These are phyloP conservation scores for Xylaria polymorpha DNA, from an alignment of 2,329 filamentous ascomycete species.

Conservation along the genomic window DNA sequence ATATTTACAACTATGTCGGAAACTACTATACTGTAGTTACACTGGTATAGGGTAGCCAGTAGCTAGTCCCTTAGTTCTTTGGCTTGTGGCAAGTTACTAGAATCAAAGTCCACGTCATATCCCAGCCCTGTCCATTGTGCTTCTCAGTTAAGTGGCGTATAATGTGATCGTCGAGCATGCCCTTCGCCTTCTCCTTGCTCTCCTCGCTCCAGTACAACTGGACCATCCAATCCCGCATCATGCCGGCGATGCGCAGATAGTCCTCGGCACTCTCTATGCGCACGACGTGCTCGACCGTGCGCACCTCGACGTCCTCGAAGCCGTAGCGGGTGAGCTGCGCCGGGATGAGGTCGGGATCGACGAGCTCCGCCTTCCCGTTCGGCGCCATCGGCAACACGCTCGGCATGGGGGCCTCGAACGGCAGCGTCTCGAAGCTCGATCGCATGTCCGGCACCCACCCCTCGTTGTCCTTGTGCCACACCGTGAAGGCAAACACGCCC, in stretches of 20 bases:
- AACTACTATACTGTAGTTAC: no score
- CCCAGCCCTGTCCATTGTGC: conserved; percentile 52
- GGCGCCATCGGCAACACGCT: conserved; percentile 53
- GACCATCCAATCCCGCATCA: conserved; percentile 56
- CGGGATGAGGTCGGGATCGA: conserved; percentile 55
- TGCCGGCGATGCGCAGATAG: conserved; percentile 51
- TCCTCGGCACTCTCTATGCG: conserved; percentile 51
- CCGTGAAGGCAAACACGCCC: conserved; percentile 55
- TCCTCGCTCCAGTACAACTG: conserved; percentile 56
- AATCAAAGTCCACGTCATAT: conserved; percentile 51
- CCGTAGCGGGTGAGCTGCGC: conserved; percentile 52
- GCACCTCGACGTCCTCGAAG: conserved; percentile 55
- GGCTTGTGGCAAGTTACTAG: conserved; percentile 46
- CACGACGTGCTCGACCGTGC: conserved; percentile 46
- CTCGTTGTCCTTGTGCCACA: conserved; percentile 49
- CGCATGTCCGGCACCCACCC: conserved; percentile 55
- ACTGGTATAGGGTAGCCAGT: no score
- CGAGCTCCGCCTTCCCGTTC: conserved; percentile 55
- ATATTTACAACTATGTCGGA: no score
- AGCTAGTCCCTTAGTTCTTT: background rate
- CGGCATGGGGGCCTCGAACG: conserved; percentile 55
- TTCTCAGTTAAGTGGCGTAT: conserved; percentile 55
- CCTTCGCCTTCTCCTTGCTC: conserved; percentile 53
- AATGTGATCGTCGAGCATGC: conserved; percentile 48
- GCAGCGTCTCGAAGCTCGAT: conserved; percentile 55